Conservation (phyloP, 2,329 filamentous ascomycete genomes). For the Sodiomyces alkalinus region DNA sequence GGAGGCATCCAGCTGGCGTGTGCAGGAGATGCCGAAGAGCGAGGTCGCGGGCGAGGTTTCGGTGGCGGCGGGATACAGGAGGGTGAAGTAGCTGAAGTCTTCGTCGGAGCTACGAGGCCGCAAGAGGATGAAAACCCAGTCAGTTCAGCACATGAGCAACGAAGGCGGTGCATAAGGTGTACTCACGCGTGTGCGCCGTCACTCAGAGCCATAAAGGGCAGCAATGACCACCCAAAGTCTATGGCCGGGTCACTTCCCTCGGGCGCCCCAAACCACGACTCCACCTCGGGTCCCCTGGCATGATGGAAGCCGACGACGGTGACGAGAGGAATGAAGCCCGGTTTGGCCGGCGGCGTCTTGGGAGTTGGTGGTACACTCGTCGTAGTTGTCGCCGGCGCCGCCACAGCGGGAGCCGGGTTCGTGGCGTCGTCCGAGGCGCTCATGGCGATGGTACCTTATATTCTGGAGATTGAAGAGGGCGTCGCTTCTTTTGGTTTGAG, state of each 20-base stretch:
- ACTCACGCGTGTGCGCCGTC: slow-evolving; percentile 88
- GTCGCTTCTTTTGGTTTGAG: not conserved
- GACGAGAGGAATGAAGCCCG: slow-evolving; percentile 50
- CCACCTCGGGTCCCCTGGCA: slow-evolving; percentile 79
- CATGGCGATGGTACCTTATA: too few relatives aligned
- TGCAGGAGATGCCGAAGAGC: slow-evolving; percentile 92
- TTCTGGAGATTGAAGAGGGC: not conserved
- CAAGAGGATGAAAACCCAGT: not conserved
- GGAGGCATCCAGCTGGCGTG: slow-evolving; percentile 72
- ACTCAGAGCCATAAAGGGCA: slow-evolving; percentile 93
- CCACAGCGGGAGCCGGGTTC: slow-evolving; percentile 3
- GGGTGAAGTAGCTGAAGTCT: slow-evolving; percentile 97
- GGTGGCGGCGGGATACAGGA: slow-evolving; percentile 48
- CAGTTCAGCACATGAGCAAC: not conserved
- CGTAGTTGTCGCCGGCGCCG: slow-evolving; percentile 5
- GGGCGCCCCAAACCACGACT: slow-evolving; percentile 70
- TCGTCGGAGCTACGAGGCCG: slow-evolving; percentile 52
- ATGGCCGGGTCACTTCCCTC: slow-evolving; percentile 63
- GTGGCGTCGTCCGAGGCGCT: slow-evolving; percentile 5
- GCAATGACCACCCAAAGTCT: slow-evolving; percentile 77
- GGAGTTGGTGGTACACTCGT: slow-evolving; percentile 6
- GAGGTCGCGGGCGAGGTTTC: slow-evolving; percentile 50
- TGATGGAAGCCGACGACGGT: slow-evolving; percentile 76
- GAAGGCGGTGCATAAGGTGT: not conserved
- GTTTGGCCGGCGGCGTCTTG: slow-evolving; percentile 11